Evolutionary conservation across 2,329 filamentous ascomycete genomes (phyloP), one percentile per base, ranked within the genome.

Genomic region (Chrysoporthe austroafricana): DNA sequence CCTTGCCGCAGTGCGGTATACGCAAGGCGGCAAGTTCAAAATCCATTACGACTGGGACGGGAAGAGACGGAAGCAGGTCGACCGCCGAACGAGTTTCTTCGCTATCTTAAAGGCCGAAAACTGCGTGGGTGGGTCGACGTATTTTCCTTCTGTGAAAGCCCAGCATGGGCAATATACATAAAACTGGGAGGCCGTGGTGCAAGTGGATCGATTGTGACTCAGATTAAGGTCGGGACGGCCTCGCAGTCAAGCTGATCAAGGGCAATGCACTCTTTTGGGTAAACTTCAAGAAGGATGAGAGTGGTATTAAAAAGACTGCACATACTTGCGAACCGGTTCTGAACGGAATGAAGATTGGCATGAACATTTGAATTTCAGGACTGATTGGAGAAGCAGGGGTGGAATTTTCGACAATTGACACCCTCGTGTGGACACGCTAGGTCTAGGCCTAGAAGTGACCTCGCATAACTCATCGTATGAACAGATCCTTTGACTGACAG

Each of bases 191-290:
- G 52, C 62, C 62, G 1, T 64, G 50, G 62, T 64, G 62, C 21
- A 26, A 64, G 34, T 50, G 65, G 72, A 7, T 68, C 43, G 42
- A 68, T 70, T 63, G 58, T 34, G 26, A 34, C 1, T 62, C 6
- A 39, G 36, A 39, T 39, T 9, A 39, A 39, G 9, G 52, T n/a
- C 26, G 57, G 34, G 52, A 61, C 2, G 81, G 83, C 0, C 79
- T 83, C 32, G 79, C 80, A 9, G 87, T 87, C 75, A 82, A 80
- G 73, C 79, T 81, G 0, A 70, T 82, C 1, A 78, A 82, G 0
- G 85, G 85, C 0, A 86, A 87, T 69, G 85, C 84, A 8, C 83
- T 87, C 26, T 86, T 83, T 70, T 87, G 85, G 85, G 84, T 86
- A 74, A 87, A 87, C 72, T 86, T 87, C 73, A 78, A 78, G 11